A percentile compares a stretch with the other conserved stretches of the same genome.
These are phyloP conservation scores for Didymella segeticola DNA, from an alignment of 2,329 filamentous ascomycete species.

Conservation along the genomic window DNA sequence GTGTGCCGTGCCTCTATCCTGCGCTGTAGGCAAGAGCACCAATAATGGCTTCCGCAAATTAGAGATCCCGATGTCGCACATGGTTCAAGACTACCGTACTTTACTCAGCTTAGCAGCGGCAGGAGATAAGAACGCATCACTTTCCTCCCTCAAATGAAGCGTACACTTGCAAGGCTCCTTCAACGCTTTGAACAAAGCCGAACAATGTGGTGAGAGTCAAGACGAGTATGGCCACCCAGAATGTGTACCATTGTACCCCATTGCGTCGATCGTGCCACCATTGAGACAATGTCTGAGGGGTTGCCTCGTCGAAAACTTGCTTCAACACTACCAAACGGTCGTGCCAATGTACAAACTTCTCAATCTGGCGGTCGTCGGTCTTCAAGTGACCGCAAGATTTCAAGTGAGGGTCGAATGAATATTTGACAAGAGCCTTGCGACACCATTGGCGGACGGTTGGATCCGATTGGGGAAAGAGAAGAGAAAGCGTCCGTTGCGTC, in stretches of 20 bases:
- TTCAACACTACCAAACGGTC: constrained; percentile 54
- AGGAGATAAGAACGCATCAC: neutral
- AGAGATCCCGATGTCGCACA: no score
- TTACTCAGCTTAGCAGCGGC: no score
- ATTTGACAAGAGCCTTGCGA: neutral
- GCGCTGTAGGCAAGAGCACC: no score
- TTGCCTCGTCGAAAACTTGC: constrained; percentile 51
- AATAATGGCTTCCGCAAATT: no score
- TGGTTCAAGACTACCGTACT: no score
- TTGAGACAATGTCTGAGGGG: constrained; percentile 44
- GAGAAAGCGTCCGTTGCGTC: constrained; percentile 47
- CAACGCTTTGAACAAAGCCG: constrained; percentile 53
- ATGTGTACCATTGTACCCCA: constrained; percentile 53
- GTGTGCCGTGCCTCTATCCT: constrained; percentile 39
- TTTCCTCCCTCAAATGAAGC: constrained; percentile 23
- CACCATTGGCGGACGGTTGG: constrained; percentile 30
- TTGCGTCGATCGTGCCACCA: constrained; percentile 56
- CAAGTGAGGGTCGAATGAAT: constrained; percentile 36
- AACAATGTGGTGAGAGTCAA: constrained; percentile 52
- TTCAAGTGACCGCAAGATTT: constrained; percentile 40
- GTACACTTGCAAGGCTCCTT: constrained; percentile 46
- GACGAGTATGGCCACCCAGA: constrained; percentile 54
- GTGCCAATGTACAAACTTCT: constrained; percentile 50
- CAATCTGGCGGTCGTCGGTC: constrained; percentile 43
- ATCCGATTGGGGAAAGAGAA: constrained; percentile 48